Base-by-base conservation (phyloP, 1,284 basidiomycete species). In the Trichosporon sp. region DNA sequence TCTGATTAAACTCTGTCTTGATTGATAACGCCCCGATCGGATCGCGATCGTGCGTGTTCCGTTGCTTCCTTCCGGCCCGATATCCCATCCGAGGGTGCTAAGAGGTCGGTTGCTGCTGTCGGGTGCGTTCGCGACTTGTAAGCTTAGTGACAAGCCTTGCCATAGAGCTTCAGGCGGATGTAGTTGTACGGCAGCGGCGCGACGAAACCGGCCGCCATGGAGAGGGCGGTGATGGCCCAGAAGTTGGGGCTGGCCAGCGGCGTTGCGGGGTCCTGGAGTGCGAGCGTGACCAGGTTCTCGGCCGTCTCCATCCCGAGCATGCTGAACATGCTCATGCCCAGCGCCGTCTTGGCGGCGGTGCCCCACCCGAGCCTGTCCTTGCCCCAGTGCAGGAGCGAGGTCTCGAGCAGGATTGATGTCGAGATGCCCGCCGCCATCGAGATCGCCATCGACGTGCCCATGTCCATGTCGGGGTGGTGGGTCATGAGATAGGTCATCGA, bases 221-320 rank as follows among this genome's bases (percentile, higher is more conserved):
- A 63, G 40, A 67, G 19, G n/a, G 32, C 65, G 0, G 65, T 70
- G 65, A 70, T 51, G 6, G 32, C 65, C 43, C 56, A 66, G 69
- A 66, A 70, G 63, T n/a, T 56, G 10, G 68, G 68, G 63, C 63
- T 65, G 7, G 46, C 21, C 35, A 69, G 46, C 35, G 32, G 51
- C 46, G 48, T 69, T 38, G 31, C 32, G 2, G 65, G 32, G 35
- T 67, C 65, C 14, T 66, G 51, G 14, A 70, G 56, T 2, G 40
- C 65, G 31, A 70, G 65, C 3, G 69, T 70, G 21, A 70, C 65
- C 21, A 63, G 16, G 43, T 67, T 70, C 43, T 67, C 69, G 4
- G 69, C 65, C 12, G n/a, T 19, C 65, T 66, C 69, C 69, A 70
- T 70, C 5, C 65, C 69, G 19, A 70, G 65, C 69, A 70, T 70